These are phyloP conservation scores for Dittrichia graveolens DNA, from an alignment of 129 eudicot species.

Conservation along the genomic window DNA sequence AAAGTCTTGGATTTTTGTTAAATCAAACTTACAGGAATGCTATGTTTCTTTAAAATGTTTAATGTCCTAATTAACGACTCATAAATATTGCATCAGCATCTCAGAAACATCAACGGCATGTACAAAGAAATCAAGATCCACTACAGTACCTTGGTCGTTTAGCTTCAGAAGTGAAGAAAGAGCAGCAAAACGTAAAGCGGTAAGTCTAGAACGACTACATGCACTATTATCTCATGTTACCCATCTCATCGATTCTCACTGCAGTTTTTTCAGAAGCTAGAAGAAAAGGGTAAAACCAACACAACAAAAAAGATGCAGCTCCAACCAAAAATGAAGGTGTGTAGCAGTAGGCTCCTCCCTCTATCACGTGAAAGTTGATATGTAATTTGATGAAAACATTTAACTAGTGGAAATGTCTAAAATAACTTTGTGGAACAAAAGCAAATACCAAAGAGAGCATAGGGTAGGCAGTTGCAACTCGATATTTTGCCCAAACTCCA, in stretches of 20 bases:
- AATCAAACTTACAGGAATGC: conserved; percentile 5
- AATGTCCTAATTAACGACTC: too few relatives aligned
- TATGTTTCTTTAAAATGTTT: background rate
- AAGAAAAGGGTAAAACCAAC: conserved; percentile 41
- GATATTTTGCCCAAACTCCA: too few relatives aligned
- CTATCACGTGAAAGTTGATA: too few relatives aligned
- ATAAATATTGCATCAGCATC: conserved; percentile 36
- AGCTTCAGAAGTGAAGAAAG: conserved; percentile 83
- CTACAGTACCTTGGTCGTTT: conserved; percentile 58
- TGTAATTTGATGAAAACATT: background rate
- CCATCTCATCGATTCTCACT: conserved; percentile 2
- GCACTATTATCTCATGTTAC: background rate
- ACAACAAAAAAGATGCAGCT: conserved; percentile 37
- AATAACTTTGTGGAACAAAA: conserved; percentile 12
- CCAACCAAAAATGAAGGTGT: conserved; percentile 57
- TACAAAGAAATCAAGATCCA: conserved; percentile 44
- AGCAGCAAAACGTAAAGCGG: conserved; percentile 92
- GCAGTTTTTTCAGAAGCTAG: conserved; percentile 70
- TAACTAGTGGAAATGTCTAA: conserved; percentile 11
- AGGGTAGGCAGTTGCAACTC: too few relatives aligned
- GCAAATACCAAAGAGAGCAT: too few relatives aligned
- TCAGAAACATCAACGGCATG: conserved; percentile 36
- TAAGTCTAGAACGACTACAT: conserved; percentile 25
- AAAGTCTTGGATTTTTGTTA: background rate
- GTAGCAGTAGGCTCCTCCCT: too few relatives aligned